Evolutionary conservation across 2,329 filamentous ascomycete genomes (phyloP).

Genomic region (Raffaelea arxii): DNA sequence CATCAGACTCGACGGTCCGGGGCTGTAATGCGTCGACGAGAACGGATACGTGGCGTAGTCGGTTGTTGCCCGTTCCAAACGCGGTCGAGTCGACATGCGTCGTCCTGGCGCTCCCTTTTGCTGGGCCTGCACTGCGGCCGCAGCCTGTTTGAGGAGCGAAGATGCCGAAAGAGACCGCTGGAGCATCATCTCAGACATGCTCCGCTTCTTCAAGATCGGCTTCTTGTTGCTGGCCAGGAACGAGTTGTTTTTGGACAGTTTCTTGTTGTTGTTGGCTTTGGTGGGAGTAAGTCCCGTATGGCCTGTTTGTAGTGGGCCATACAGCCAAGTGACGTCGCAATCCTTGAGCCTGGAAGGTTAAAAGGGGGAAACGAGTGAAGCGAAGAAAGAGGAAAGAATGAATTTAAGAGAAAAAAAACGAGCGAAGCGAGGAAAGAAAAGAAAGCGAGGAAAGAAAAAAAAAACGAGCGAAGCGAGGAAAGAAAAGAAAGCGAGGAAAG

Average conservation of each 20-base stretch:
- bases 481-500: no score
- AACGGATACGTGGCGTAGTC: constrained; percentile 61
- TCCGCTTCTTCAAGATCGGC: constrained; percentile 91
- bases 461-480: no score
- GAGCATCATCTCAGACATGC: constrained; percentile 91
- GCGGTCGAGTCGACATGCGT: constrained; percentile 36
- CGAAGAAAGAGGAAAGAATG: no score
- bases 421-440: no score
- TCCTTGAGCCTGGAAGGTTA: constrained; percentile 97
- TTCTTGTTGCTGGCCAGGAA: constrained; percentile 64
- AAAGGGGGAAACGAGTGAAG: no score
- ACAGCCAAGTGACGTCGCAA: constrained; percentile 94
- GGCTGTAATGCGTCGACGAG: constrained; percentile 49
- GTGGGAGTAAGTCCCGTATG: constrained; percentile 42
- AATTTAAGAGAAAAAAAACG: no score
- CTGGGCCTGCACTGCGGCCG: constrained; percentile 76
- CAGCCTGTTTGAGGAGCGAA: constrained; percentile 81
- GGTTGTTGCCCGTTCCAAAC: constrained; percentile 53
- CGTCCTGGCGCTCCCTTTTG: constrained; percentile 47
- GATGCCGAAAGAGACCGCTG: constrained; percentile 81
- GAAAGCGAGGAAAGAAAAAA: no score
- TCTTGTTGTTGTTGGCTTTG: constrained; percentile 27
- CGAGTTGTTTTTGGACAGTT: constrained; percentile 47
- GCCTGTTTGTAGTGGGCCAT: constrained; percentile 79
- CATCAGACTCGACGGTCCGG: constrained; percentile 53